Percentiles rank a stretch among this genome's conserved stretches.
These are phyloP conservation scores for Tolypocladium sp. DNA, from an alignment of 2,329 filamentous ascomycete genomes.

Conservation along the genomic window DNA sequence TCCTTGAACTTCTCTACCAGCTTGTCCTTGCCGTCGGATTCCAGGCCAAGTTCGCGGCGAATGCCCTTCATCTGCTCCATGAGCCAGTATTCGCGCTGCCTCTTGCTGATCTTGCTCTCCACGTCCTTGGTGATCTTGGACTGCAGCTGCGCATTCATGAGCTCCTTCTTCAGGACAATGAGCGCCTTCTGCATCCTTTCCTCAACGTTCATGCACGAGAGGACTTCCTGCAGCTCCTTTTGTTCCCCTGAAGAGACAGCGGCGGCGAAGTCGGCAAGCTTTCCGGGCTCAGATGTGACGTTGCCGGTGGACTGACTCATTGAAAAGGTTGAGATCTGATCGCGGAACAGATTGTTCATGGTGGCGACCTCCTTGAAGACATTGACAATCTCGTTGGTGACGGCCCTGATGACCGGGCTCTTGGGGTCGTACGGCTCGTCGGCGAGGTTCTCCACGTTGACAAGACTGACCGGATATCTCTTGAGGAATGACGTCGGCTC, in stretches of 20 bases:
- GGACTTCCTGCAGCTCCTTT: conserved; percentile 82
- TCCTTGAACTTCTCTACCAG: conserved; percentile 96
- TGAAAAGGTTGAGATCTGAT: conserved; percentile 95
- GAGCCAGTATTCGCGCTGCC: conserved; percentile 94
- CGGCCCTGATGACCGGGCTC: conserved; percentile 77
- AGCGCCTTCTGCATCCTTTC: conserved; percentile 86
- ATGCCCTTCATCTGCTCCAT: conserved; percentile 99
- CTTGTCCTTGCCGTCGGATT: conserved; percentile 97
- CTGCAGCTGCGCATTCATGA: conserved; percentile 95
- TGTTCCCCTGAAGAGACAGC: conserved; percentile 93
- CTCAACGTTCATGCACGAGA: conserved; percentile 84
- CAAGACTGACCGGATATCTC: conserved; percentile 86
- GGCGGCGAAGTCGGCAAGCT: conserved; percentile 92
- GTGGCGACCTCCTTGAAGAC: conserved; percentile 96
- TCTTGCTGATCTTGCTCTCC: conserved; percentile 93
- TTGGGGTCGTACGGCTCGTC: conserved; percentile 89
- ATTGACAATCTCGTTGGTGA: conserved; percentile 97
- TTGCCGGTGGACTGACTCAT: conserved; percentile 94
- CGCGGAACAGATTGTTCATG: conserved; percentile 89
- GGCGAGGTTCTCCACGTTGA: conserved; percentile 85
- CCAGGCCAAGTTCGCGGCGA: conserved; percentile 85
- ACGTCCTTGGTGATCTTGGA: conserved; percentile 98
- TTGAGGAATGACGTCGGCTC: conserved; percentile 87
- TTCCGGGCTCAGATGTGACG: conserved; percentile 87
- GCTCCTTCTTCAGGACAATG: conserved; percentile 90